Evolutionary conservation across 768 basidiomycete genomes (phyloP).

Genomic region (Dioszegia hungarica): DNA sequence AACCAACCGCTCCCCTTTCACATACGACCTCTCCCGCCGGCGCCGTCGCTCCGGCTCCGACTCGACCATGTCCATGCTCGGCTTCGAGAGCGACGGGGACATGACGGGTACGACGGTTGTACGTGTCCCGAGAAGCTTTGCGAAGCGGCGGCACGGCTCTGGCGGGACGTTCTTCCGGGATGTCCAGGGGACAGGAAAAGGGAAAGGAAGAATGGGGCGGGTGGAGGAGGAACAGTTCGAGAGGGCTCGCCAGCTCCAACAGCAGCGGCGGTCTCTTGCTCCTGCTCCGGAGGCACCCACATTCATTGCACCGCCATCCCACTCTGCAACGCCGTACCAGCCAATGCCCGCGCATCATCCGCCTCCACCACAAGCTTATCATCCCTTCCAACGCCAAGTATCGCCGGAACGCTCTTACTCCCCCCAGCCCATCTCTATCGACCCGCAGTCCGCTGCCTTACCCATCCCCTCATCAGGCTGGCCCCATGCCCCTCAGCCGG

Average conservation of each 20-base stretch:
- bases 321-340: too few relatives aligned
- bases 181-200: too few relatives aligned
- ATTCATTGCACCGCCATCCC: too few relatives aligned
- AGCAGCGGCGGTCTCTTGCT: too few relatives aligned
- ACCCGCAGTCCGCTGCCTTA: constrained; percentile 15
- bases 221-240: background rate
- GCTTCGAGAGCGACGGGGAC: constrained; percentile 6
- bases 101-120: background rate
- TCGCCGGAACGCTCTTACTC: constrained; percentile 6
- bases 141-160: background rate
- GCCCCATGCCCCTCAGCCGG: background rate
- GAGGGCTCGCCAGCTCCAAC: background rate
- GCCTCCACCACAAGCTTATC: too few relatives aligned
- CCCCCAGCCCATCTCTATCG: constrained; percentile 27
- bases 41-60: background rate
- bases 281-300: too few relatives aligned
- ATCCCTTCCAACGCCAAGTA: too few relatives aligned
- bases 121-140: background rate
- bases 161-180: background rate
- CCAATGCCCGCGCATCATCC: too few relatives aligned
- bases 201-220: background rate
- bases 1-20: constrained; percentile 27
- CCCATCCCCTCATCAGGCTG: background rate
- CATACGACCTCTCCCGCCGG: constrained; percentile 9
- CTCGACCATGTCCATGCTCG: background rate